These are phyloP conservation scores for Arthroderma sp. DNA, from an alignment of 2,329 filamentous ascomycete genomes.

Conservation along the genomic window DNA sequence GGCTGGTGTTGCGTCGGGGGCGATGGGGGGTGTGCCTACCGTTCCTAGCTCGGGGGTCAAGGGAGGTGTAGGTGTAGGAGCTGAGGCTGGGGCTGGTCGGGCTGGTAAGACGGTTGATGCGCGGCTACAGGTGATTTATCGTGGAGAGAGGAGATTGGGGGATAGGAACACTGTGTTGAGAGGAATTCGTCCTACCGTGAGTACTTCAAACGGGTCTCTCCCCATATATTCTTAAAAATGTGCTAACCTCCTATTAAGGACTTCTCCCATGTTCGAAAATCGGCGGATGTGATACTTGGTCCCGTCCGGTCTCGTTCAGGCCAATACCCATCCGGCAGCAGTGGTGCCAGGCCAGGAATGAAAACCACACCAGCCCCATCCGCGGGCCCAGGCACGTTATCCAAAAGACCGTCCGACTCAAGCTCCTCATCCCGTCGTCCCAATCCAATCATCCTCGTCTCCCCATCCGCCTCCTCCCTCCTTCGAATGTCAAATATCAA, in stretches of 20 bases:
- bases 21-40: conserved; percentile 29
- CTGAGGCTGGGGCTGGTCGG: conserved; percentile 35
- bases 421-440: conserved; percentile 38
- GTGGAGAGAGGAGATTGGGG: conserved; percentile 78
- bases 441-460: conserved; percentile 91
- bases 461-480: conserved; percentile 85
- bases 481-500: conserved; percentile 94
- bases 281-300: conserved; percentile 62
- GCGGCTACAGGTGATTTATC: conserved; percentile 74
- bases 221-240: conserved; percentile 2
- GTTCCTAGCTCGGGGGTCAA: conserved; percentile 24
- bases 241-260: conserved; percentile 48
- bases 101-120: conserved; percentile 64
- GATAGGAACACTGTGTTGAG: conserved; percentile 80
- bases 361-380: conserved; percentile 21
- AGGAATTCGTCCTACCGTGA: conserved; percentile 78
- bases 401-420: conserved; percentile 33
- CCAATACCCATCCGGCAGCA: conserved; percentile 22
- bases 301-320: conserved; percentile 32
- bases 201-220: conserved; percentile 1
- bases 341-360: conserved; percentile 17
- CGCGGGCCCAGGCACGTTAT: conserved; percentile 25
- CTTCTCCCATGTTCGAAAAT: conserved; percentile 85
- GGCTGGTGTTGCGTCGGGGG: conserved; percentile 40
- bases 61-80: conserved; percentile 22